Base-by-base conservation (phyloP, 2,329 filamentous ascomycete species). In the Sporothrix euskadiensis region DNA sequence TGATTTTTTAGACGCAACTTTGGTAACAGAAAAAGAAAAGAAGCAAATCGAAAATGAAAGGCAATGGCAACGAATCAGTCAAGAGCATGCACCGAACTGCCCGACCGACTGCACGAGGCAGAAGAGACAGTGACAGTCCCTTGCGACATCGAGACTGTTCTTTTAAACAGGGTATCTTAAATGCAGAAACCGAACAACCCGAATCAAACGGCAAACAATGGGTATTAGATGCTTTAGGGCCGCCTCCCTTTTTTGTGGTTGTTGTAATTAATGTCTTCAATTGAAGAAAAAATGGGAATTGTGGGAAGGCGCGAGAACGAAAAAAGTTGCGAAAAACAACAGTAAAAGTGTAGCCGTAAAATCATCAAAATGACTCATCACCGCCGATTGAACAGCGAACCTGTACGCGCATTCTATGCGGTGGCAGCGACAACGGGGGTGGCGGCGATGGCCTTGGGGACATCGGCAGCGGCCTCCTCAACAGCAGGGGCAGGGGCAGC, bases 161-260 rank as follows among this genome's bases (percentile, higher is more conserved):
- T 71, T 52, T 73, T 69, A 73, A 74, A 73, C 76, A 75, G 76
- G 76, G 76, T 77, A 77, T 77, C 76, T 77, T 73, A 87, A 86
- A 87, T 87, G 85, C 85, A 87, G 83, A 85, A 83, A 84, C 83
- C 84, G 82, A 76, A 74, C 66, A 83, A 82, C 84, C 83, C 79
- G 68, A 72, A 82, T 77, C 75, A 75, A 75, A 74, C 76, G 75
- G 74, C 66, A 47, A 71, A 61, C 63, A 65, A 73, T 69, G 44
- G 65, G 65, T 54, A 61, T 66, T 47, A 73, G 66, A 73, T 74
- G 68, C 68, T 72, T 73, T 49, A 66, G 63, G 63, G 44, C 71
- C 72, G 44, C 77, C 68, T 69, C 61, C 19, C 22, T 77, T 65
- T 63, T 73, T 75, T 75, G 30, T 75, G 30, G 12, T 69, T 32